These are phyloP conservation scores for Aphelidium insulamus DNA, from an alignment of 371 early-diverging fungal species.

Conservation along the genomic window DNA sequence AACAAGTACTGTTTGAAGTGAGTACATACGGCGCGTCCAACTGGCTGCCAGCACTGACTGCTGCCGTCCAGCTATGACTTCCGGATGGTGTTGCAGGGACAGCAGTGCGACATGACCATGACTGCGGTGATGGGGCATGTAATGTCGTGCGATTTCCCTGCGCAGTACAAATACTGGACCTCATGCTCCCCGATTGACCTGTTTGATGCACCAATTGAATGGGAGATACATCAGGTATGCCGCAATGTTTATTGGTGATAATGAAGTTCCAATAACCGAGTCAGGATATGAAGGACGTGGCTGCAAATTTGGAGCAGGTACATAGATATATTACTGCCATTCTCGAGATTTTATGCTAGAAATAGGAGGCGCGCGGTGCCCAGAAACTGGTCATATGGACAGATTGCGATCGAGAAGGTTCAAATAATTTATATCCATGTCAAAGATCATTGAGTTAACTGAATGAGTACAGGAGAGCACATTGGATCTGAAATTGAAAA, in stretches of 20 bases:
- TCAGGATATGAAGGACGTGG: constrained; percentile 23
- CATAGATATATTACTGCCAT: too few species aligned
- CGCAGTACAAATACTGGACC: constrained; percentile 30
- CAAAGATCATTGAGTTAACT: too few species aligned
- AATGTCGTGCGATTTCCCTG: constrained; percentile 33
- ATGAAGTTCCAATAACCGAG: background rate
- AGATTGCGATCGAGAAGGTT: constrained; percentile 99
- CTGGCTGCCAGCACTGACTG: too few species aligned
- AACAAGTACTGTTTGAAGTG: constrained; percentile 54
- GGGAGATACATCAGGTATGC: background rate
- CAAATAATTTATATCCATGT: too few species aligned
- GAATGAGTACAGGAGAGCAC: too few species aligned
- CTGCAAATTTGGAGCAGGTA: constrained; percentile 32
- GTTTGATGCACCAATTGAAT: constrained; percentile 31
- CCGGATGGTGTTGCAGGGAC: constrained; percentile 24
- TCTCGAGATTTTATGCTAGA: too few species aligned
- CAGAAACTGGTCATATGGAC: constrained; percentile 92
- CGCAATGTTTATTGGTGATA: constrained; percentile 3
- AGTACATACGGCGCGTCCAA: too few species aligned
- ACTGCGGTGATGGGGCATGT: constrained; percentile 74
- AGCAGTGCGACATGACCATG: constrained; percentile 43
- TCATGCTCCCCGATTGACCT: constrained; percentile 23
- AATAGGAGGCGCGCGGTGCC: constrained; percentile 30
- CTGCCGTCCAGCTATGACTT: too few species aligned
- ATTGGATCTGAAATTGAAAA: constrained; percentile 76